phyloP scores from a whole-genome alignment of 2,329 filamentous ascomycete species.

The Aureobasidium sp. region DNA sequence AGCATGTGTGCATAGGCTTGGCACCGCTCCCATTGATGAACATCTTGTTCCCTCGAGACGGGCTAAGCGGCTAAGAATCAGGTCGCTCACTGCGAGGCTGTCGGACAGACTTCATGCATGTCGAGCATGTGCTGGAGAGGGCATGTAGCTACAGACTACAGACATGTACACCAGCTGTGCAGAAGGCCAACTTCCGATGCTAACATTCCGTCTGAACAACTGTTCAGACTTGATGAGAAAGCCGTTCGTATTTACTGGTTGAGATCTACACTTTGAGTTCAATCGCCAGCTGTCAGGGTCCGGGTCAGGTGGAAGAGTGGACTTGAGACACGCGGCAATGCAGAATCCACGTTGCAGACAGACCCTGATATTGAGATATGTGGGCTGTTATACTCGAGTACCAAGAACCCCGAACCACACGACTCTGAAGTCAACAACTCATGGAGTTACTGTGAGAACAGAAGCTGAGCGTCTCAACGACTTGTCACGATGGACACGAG shows the following conservation, averaged over 20 bases:
- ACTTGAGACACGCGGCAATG: background rate
- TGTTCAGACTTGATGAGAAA: background rate
- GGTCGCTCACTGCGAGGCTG: background rate
- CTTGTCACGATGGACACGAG: background rate
- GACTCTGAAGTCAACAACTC: background rate
- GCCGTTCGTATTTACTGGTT: background rate
- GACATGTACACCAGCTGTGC: background rate
- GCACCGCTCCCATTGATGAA: background rate
- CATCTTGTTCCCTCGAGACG: background rate
- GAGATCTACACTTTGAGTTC: background rate
- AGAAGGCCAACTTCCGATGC: background rate
- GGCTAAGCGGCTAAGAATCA: background rate
- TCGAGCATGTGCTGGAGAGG: background rate
- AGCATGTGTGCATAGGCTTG: background rate
- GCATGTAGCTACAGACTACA: background rate
- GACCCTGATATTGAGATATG: background rate
- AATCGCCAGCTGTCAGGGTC: slow-evolving; percentile 5
- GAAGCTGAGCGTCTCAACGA: background rate
- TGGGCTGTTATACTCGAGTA: too few species aligned
- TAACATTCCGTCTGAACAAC: background rate
- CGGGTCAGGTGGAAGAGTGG: background rate
- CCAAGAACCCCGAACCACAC: background rate
- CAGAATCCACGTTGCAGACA: background rate
- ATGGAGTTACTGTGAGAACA: background rate
- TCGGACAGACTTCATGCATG: background rate